Evolutionary conservation across 2,329 filamentous ascomycete genomes (phyloP), one percentile per base, ranked within the genome.

Genomic region (Colletotrichum sansevieriae): DNA sequence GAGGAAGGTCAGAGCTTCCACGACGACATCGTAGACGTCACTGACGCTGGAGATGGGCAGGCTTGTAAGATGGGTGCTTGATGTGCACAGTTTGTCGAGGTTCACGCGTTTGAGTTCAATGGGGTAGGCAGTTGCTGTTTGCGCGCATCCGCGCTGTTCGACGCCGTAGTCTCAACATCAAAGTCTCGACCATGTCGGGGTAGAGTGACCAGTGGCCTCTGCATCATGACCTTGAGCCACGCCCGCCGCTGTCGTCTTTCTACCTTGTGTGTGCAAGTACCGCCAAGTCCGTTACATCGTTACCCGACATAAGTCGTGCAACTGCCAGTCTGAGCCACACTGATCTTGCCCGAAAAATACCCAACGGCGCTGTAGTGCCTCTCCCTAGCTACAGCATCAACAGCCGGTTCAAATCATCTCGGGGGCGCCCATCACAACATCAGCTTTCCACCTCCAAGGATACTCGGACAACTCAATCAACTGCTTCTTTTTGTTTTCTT

Each of bases 401-500:
- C 29, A 9, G 29, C 54, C 54, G 37, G 20, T 59, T 65, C 65
- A 68, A 22, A 59, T 68, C 61, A 65, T 63, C 47, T 62, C 37
- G 22, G 22, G 22, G 25, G 29, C 3, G 60, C 51, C 66, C 66
- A 25, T 69, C 66, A 69, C 66, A 69, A 66, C 63, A 56, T 64
- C 56, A 68, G 15, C 62, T 54, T 51, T 44, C 63, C 49, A 56
- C 63, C 63, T 20, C 55, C 41, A 60, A 61, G 56, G 43, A 61
- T 41, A 66, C 56, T 61, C 62, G 29, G n/a, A 51, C 47, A 46
- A 61, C 65, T 69, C 59, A 54, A 57, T 57, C 56, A 64, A 68
- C 65, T 49, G 33, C 65, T 54, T 51, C 58, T 69, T 68, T 63
- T 68, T 62, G 18, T 68, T 65, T 68, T 63, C 63, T 65, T 69